These are phyloP conservation scores for Actinidia polygama DNA, from an alignment of 179 eudicot genomes.

Conservation along the genomic window DNA sequence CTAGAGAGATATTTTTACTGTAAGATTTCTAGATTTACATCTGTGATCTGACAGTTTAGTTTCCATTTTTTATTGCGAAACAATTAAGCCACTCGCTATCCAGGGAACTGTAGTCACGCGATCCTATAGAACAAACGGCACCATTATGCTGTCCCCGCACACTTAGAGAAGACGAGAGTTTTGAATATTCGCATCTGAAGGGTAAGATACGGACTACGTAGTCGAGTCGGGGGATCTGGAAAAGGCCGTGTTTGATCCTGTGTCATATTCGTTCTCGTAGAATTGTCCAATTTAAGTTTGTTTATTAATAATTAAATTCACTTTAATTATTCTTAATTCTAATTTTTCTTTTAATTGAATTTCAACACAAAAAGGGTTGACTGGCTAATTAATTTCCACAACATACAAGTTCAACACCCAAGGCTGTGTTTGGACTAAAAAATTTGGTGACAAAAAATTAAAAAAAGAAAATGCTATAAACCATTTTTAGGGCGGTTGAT, in stretches of 20 bases:
- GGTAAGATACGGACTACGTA: background rate
- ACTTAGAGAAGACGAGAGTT: background rate
- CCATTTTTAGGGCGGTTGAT: too few species aligned
- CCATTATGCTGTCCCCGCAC: background rate
- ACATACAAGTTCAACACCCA: too few species aligned
- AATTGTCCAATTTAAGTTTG: background rate
- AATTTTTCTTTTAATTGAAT: background rate
- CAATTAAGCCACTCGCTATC: background rate
- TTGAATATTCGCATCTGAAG: slow-evolving; percentile 21
- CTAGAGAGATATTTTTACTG: slow-evolving; percentile 9
- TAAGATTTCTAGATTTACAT: slow-evolving; percentile 14
- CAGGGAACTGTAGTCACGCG: background rate
- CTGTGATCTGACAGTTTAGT: background rate
- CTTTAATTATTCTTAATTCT: too few species aligned
- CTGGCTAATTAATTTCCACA: background rate
- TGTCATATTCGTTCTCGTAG: slow-evolving; percentile 1
- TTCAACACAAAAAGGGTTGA: background rate
- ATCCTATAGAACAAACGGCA: background rate
- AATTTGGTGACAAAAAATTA: too few species aligned
- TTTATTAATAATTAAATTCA: background rate
- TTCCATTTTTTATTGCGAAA: background rate
- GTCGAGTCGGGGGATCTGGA: slow-evolving; percentile 18
- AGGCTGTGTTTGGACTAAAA: too few species aligned
- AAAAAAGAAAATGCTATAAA: too few species aligned
- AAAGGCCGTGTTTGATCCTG: background rate